Conservation (phyloP, 1,284 basidiomycete species). For the Singerocomus inundabilis region DNA sequence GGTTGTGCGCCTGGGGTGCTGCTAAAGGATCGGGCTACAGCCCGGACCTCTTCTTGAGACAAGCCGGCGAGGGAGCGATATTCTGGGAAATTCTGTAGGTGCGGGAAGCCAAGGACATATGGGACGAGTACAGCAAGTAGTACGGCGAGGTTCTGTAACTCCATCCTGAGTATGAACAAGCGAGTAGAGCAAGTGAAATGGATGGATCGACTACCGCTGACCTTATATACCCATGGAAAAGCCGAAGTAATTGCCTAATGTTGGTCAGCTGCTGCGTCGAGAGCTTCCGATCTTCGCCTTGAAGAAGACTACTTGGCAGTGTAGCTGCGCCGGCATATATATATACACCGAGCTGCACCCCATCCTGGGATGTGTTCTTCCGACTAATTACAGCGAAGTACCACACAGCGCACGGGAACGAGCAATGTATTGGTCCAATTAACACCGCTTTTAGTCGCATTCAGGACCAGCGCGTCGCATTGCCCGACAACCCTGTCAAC, state of each 20-base stretch:
- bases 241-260: not conserved
- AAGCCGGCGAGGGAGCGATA: conserved; percentile 24
- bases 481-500: too few species aligned
- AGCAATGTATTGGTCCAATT: too few species aligned
- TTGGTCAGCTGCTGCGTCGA: not conserved
- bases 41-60: conserved; percentile 13
- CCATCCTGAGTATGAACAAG: conserved; percentile 8
- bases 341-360: too few species aligned
- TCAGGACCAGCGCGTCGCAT: too few species aligned
- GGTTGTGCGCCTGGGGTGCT: conserved; percentile 27
- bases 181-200: not conserved
- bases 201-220: too few species aligned
- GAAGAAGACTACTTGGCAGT: not conserved
- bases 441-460: not conserved
- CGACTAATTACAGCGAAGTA: not conserved
- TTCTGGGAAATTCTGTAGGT: conserved; percentile 18
- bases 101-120: conserved; percentile 12
- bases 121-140: conserved; percentile 8
- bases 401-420: not conserved
- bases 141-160: conserved; percentile 7
- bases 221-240: not conserved
- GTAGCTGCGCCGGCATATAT: not conserved
- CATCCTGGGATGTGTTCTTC: too few species aligned
- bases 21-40: conserved; percentile 15
- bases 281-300: not conserved